Evolutionary conservation across 192 early-diverging fungal species (phyloP), one percentile per base, ranked within the genome.

Genomic region (Mortierella hygrophila): DNA sequence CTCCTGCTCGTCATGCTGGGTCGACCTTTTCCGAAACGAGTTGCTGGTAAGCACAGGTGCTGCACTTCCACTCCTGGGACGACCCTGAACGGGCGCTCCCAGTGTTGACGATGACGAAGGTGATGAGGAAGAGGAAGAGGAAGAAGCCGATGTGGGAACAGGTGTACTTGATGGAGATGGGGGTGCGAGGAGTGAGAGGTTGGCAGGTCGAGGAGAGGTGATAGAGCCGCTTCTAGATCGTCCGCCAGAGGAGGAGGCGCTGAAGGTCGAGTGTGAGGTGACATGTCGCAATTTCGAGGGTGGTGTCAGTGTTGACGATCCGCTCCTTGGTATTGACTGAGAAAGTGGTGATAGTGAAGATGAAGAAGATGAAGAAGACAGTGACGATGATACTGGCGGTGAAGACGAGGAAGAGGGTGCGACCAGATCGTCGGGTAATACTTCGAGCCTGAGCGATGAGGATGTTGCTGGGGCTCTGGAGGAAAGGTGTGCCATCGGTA

Each of bases 201-300:
- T 86, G 55, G 84, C 54, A 6, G 84, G 84, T 65, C 84, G 49
- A 38, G 84, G 84, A 21, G 84, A 81, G 13, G 84, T 86, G 72
- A 86, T 86, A 47, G 84, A 86, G 35, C 75, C 84, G 47, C 84
- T 86, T 72, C 84, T 86, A 40, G 84, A 81, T 65, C 84, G 84
- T 15, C 84, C 79, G 20, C 79, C 68, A 54, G 84, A 21, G 9
- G 83, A 65, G n/a, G 78, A 23, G 16, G 78, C 29, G 7, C 29
- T 37, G 29, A 86, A 86, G 38, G 41, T 77, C 3, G 84, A 86
- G 71, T 72, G 75, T 26, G 84, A 86, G 60, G 84, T 77, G 29
- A 86, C 79, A 81, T 86, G 78, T 52, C 84, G 84, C 35, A 86
- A 60, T 29, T 70, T 80, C 15, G 84, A 77, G 52, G 84, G 83